Conservation (phyloP, 768 basidiomycete species). For the Macrolepiota albuminosa region DNA sequence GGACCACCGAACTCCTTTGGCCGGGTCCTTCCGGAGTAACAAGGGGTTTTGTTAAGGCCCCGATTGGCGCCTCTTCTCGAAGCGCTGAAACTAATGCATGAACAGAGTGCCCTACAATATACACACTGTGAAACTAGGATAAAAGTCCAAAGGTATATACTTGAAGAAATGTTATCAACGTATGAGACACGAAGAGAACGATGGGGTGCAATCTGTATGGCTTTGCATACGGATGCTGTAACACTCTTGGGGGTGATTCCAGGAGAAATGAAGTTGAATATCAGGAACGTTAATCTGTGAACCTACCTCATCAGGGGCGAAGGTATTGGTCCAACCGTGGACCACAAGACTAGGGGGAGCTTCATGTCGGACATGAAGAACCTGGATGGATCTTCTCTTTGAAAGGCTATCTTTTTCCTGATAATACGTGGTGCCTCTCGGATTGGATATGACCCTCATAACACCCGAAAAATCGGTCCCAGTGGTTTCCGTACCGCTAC, state of each 20-base stretch:
- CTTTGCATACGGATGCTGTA: constrained; percentile 18
- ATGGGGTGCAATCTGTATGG: constrained; percentile 21
- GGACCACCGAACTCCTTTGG: constrained; percentile 9
- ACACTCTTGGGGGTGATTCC: constrained; percentile 16
- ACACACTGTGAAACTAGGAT: constrained; percentile 21
- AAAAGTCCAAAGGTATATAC: constrained; percentile 22
- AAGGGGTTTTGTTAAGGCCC: constrained; percentile 5
- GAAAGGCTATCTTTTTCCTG: constrained; percentile 5
- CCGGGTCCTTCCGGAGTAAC: constrained; percentile 12
- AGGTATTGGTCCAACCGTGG: constrained; percentile 13
- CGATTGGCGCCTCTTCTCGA: constrained; percentile 12
- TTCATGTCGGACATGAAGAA: constrained; percentile 12
- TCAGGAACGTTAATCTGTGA: constrained; percentile 3
- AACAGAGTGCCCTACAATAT: constrained; percentile 18
- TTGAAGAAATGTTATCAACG: constrained; percentile 13
- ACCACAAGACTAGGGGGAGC: constrained; percentile 11
- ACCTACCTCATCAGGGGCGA: background rate
- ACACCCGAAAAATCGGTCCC: constrained; percentile 17
- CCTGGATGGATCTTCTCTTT: constrained; percentile 10
- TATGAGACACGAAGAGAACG: constrained; percentile 19
- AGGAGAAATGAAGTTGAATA: constrained; percentile 21
- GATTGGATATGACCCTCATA: constrained; percentile 13
- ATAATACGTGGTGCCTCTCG: constrained; percentile 1
- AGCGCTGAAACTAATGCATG: constrained; percentile 22
- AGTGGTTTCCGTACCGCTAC: constrained; percentile 14